Percentiles rank a stretch among this genome's conserved stretches.
phyloP scores from a whole-genome alignment of 176 grass and related monocot species.

The Leersia perrieri region DNA sequence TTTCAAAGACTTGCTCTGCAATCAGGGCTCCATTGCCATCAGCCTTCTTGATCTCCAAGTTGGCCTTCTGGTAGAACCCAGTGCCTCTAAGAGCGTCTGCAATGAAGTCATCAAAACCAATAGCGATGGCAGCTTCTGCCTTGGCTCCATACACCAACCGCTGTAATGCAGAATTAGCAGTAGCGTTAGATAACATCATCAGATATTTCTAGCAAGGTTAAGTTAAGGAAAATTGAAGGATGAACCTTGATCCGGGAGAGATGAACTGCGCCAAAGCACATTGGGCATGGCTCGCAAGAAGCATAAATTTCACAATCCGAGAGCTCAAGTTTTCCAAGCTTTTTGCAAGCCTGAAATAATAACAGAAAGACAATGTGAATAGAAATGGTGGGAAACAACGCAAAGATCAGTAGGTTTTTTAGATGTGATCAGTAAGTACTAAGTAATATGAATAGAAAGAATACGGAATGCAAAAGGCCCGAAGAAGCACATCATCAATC shows the following conservation, averaged over 20 bases:
- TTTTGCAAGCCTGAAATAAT: constrained; percentile 69
- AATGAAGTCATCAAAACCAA: constrained; percentile 87
- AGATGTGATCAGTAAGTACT: too few relatives aligned
- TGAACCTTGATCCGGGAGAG: constrained; percentile 76
- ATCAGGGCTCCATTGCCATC: constrained; percentile 71
- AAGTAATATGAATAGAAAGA: not conserved
- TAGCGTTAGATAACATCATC: not conserved
- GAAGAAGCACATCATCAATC: not conserved
- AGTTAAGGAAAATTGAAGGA: not conserved
- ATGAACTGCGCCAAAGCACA: constrained; percentile 84
- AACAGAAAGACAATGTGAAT: not conserved
- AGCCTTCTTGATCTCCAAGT: constrained; percentile 69
- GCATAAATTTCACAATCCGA: constrained; percentile 85
- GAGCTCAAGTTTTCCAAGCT: constrained; percentile 77
- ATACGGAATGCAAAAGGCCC: not conserved
- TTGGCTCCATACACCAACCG: constrained; percentile 80
- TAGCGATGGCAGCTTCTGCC: constrained; percentile 82
- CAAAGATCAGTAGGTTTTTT: not conserved
- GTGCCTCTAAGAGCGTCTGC: constrained; percentile 79
- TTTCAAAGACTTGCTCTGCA: constrained; percentile 80
- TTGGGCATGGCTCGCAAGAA: constrained; percentile 76
- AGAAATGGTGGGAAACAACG: not conserved
- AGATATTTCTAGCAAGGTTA: not conserved
- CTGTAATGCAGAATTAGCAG: constrained; percentile 23
- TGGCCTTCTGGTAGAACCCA: constrained; percentile 69